Base-by-base conservation (phyloP, 805 yeast genomes). In the Myxozyma monticola region DNA sequence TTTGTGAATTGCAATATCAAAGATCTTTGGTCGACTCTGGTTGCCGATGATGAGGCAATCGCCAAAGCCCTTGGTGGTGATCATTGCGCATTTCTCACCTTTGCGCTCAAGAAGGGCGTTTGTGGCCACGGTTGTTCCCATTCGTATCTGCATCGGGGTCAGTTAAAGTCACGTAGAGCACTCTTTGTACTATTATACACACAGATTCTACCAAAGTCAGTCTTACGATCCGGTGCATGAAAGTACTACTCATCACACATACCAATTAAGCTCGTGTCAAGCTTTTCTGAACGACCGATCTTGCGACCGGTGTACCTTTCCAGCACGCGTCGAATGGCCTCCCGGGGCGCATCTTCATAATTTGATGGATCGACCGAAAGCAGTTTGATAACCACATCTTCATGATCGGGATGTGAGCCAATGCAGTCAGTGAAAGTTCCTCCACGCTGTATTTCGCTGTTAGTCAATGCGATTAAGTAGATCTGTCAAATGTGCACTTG, bases 111-210 rank as follows among this genome's bases (percentile, higher is more conserved):
- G 74, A 29, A 93, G 75, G 1, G 98, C 96, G 69, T 91, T 91
- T 6, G 98, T 91, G 1, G 99, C 98, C 9, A 89, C 93, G 0
- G 97, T 90, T 3, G 97, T 89, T 2, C 97, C 97, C 85, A 90
- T 83, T 48, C 96, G 74, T 41, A 89, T 80, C 37, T 83, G 77
- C 81, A 33, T 7, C 7, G 22, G 18, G 12, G 22, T 22, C 15
- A 34, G 25, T 3, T 9, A 18, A 7, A n/a, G 10, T n/a, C 9
- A 29, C 2, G 6, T 37, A 25, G 14, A 5, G 9, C 15, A 35
- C n/a, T 4, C 22, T 15, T 3, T 12, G 21, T 22, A 4, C 12
- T 14, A 12, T 7, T 7, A 3, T 21, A 51, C 56, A 15, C 26
- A 51, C 53, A 41, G 52, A 48, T 43, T 51, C 53, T 48, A 18